Conservation (phyloP, 2,329 filamentous ascomycete genomes). For the Beauveria sp. region DNA sequence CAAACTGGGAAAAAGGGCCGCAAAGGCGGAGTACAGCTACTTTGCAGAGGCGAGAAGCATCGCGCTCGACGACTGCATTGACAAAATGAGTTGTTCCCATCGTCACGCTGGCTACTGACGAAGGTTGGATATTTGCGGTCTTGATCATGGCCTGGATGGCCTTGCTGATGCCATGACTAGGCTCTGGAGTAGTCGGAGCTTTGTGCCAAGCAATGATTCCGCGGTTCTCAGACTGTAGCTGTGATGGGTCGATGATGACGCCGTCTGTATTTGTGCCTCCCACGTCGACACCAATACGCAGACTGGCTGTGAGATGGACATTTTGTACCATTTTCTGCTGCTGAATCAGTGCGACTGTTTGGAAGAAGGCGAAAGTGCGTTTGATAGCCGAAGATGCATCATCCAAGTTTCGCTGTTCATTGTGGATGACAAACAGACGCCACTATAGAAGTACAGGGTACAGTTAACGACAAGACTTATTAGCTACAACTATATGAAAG, state of each 20-base stretch:
- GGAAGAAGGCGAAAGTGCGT: background rate
- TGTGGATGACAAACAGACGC: background rate
- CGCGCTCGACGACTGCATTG: conserved; percentile 49
- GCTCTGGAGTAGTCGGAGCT: conserved; percentile 39
- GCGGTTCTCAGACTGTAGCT: conserved; percentile 25
- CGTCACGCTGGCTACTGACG: conserved; percentile 38
- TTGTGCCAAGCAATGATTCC: conserved; percentile 44
- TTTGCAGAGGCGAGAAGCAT: conserved; percentile 36
- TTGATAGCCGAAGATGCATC: background rate
- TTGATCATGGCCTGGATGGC: conserved; percentile 37
- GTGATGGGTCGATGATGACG: conserved; percentile 38
- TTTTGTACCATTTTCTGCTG: background rate
- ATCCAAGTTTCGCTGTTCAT: background rate
- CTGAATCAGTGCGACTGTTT: background rate
- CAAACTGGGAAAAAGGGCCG: conserved; percentile 44
- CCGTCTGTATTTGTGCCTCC: conserved; percentile 48
- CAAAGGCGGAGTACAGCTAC: conserved; percentile 49
- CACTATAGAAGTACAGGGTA: background rate
- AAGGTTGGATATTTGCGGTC: conserved; percentile 23
- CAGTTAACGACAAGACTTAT: too few species aligned
- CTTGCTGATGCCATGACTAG: conserved; percentile 38
- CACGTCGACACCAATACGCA: conserved; percentile 39
- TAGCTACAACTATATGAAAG: too few species aligned
- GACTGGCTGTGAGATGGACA: conserved; percentile 10
- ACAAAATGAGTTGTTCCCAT: conserved; percentile 53